A percentile compares a stretch with the other conserved stretches of the same genome.
Conservation (phyloP, 2,329 filamentous ascomycete species). For the Cladophialophora carrionii region DNA sequence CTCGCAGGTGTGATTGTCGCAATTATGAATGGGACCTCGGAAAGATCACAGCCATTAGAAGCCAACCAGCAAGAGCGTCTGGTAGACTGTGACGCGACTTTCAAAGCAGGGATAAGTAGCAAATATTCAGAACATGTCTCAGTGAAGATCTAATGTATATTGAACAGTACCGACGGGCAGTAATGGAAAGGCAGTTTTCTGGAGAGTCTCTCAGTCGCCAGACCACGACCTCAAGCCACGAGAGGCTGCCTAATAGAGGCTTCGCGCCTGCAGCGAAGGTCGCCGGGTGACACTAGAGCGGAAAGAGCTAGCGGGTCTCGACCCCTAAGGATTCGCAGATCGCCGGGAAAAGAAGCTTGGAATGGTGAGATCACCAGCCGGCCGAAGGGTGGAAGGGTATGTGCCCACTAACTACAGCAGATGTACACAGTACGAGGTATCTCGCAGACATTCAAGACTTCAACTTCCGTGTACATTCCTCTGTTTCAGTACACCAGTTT, state of each 20-base stretch:
- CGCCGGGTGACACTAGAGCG: constrained; percentile 14
- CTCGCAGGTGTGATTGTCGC: constrained; percentile 9
- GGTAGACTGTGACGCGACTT: neutral
- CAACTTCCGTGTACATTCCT: neutral
- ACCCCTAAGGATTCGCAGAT: neutral
- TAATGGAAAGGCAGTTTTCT: constrained; percentile 1
- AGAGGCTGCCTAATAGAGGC: constrained; percentile 5
- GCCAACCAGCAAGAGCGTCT: constrained; percentile 2
- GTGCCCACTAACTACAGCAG: neutral
- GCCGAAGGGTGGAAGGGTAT: neutral
- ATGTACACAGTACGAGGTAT: neutral
- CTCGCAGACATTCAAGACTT: neutral
- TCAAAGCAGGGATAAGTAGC: neutral
- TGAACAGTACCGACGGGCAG: neutral
- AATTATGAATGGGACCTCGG: constrained; percentile 15
- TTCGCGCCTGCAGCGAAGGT: constrained; percentile 8
- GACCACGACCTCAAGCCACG: constrained; percentile 1
- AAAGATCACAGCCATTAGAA: constrained; percentile 26
- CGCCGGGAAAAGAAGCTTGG: neutral
- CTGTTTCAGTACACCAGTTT: neutral
- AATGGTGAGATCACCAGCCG: constrained; percentile 6
- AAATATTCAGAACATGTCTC: constrained; percentile 5
- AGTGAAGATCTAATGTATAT: constrained; percentile 4
- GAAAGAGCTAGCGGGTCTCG: constrained; percentile 14
- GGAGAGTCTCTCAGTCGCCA: neutral